phyloP scores from a whole-genome alignment of 1,284 basidiomycete species.

The Rhodotorula sp. region DNA sequence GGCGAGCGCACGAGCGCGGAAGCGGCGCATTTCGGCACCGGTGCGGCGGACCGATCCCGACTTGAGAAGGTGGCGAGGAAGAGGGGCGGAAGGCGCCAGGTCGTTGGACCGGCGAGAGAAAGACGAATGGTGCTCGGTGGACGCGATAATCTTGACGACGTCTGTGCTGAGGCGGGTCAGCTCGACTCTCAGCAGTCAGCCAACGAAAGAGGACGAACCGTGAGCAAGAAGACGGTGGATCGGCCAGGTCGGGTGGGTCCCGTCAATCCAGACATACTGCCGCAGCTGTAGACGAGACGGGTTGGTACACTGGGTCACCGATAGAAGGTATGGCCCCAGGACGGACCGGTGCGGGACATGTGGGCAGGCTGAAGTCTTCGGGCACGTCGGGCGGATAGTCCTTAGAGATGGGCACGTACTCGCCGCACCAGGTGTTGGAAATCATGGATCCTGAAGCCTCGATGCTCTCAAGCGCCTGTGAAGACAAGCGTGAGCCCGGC shows the following conservation, averaged over 20 bases:
- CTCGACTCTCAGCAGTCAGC: too few relatives aligned
- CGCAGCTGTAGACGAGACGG: background rate
- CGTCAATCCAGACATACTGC: background rate
- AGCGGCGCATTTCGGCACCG: too few relatives aligned
- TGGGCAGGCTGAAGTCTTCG: background rate
- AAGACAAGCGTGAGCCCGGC: background rate
- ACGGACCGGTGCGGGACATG: background rate
- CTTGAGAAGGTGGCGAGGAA: too few relatives aligned
- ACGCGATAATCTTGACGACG: background rate
- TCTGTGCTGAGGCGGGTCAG: background rate
- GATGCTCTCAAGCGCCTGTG: background rate
- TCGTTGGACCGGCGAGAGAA: background rate
- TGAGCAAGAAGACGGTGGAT: background rate
- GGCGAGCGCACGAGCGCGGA: too few relatives aligned
- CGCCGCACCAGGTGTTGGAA: background rate
- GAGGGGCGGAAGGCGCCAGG: background rate
- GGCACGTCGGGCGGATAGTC: background rate
- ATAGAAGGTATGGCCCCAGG: background rate
- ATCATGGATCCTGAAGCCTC: background rate
- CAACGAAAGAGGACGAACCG: background rate
- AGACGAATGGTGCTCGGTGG: background rate
- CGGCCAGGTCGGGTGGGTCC: background rate
- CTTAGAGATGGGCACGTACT: background rate
- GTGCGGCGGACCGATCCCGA: too few relatives aligned
- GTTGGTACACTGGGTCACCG: background rate